Conservation (phyloP, 805 yeast genomes). For the Kodamaea restingae region DNA sequence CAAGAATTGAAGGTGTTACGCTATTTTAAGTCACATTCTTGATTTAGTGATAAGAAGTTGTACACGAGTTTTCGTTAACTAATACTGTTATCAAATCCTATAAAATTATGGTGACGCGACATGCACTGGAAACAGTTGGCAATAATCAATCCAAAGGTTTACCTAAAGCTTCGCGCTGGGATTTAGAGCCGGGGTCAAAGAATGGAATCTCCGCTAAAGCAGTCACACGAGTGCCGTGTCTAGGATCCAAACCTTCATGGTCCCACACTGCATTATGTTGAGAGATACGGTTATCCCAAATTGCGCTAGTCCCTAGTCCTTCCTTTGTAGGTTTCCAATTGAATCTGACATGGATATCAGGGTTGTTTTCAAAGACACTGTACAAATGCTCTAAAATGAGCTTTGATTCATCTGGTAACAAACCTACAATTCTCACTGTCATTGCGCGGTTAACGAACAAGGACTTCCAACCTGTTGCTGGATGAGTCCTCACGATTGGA, state of each 20-base stretch:
- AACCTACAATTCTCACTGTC: constrained; percentile 29
- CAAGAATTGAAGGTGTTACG: no score
- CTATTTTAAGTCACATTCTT: no score
- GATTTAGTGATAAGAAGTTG: no score
- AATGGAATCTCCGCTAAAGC: constrained; percentile 52
- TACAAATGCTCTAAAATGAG: constrained; percentile 14
- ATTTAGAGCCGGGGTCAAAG: constrained; percentile 47
- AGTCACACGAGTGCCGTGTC: constrained; percentile 51
- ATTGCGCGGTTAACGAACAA: constrained; percentile 28
- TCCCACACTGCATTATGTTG: constrained; percentile 53
- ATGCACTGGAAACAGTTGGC: no score
- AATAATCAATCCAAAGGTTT: constrained; percentile 19
- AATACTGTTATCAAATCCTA: no score
- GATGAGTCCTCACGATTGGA: constrained; percentile 30
- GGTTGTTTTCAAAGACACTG: constrained; percentile 14
- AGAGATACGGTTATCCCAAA: constrained; percentile 59
- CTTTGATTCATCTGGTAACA: constrained; percentile 23
- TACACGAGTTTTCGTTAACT: no score
- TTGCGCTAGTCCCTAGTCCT: constrained; percentile 33
- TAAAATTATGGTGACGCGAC: no score
- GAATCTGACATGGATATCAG: constrained; percentile 18
- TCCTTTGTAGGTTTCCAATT: constrained; percentile 16
- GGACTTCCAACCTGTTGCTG: constrained; percentile 32
- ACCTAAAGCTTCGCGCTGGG: constrained; percentile 53
- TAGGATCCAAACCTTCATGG: constrained; percentile 40